These are phyloP conservation scores for Mollisia scopiformis DNA, from an alignment of 2,329 filamentous ascomycete genomes.

Conservation along the genomic window DNA sequence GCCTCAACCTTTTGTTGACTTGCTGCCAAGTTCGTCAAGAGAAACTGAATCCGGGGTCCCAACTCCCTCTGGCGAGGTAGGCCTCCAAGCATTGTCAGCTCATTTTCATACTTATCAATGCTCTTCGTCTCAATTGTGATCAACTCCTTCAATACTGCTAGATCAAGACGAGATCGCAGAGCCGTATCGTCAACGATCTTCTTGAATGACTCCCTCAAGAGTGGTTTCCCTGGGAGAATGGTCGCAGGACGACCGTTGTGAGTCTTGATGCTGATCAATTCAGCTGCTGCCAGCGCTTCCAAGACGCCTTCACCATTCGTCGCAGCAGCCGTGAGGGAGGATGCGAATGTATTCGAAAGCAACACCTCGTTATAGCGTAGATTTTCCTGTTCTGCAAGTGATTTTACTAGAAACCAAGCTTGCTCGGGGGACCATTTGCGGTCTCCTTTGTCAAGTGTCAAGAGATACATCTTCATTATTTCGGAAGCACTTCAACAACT, in stretches of 20 bases:
- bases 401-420: conserved; percentile 86
- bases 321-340: conserved; percentile 49
- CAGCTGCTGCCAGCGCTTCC: conserved; percentile 79
- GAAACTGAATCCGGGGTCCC: conserved; percentile 66
- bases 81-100: conserved; percentile 71
- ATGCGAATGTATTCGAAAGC: conserved; percentile 74
- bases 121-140: conserved; percentile 72
- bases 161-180: conserved; percentile 72
- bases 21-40: conserved; percentile 72
- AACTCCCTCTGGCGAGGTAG: conserved; percentile 72
- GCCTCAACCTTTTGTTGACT: conserved; percentile 75
- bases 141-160: conserved; percentile 70
- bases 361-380: conserved; percentile 87
- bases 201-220: conserved; percentile 83
- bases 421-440: conserved; percentile 81
- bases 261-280: conserved; percentile 74
- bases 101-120: conserved; percentile 79
- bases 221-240: conserved; percentile 81
- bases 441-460: conserved; percentile 53
- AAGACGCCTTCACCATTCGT: conserved; percentile 74
- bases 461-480: conserved; percentile 89
- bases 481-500: conserved; percentile 87
- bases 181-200: conserved; percentile 72
- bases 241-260: conserved; percentile 75
- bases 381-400: conserved; percentile 67